phyloP scores from a whole-genome alignment of 2,329 filamentous ascomycete species.

The Reticulascus tulasneorum region DNA sequence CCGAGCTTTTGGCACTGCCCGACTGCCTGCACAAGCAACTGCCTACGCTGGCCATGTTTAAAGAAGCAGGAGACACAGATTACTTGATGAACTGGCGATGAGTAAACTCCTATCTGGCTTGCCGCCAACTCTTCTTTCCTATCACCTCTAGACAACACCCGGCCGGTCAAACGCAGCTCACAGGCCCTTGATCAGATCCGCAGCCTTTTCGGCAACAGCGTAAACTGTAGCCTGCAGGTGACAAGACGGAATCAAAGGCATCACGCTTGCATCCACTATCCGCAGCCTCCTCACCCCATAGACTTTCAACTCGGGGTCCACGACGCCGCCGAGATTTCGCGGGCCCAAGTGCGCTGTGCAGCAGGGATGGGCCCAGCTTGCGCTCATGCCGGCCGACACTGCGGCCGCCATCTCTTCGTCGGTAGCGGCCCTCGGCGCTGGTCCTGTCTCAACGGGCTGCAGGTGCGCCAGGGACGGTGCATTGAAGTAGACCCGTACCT shows the following conservation, averaged over 20 bases:
- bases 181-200: slow-evolving; percentile 23
- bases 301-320: slow-evolving; percentile 26
- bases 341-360: slow-evolving; percentile 29
- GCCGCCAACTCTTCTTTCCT: too few relatives aligned
- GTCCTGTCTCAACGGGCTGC: slow-evolving; percentile 11
- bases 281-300: slow-evolving; percentile 28
- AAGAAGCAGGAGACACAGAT: too few relatives aligned
- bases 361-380: slow-evolving; percentile 17
- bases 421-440: slow-evolving; percentile 18
- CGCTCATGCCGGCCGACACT: slow-evolving; percentile 14
- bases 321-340: slow-evolving; percentile 27
- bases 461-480: slow-evolving; percentile 12
- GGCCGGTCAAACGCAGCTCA: too few relatives aligned
- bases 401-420: slow-evolving; percentile 16
- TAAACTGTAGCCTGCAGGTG: slow-evolving; percentile 26
- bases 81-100: too few relatives aligned
- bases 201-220: slow-evolving; percentile 26
- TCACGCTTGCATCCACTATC: slow-evolving; percentile 31
- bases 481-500: slow-evolving; percentile 17
- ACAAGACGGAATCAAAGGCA: slow-evolving; percentile 27
- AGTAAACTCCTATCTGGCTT: too few relatives aligned
- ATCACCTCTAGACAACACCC: too few relatives aligned
- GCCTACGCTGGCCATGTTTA: too few relatives aligned
- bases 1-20: too few relatives aligned
- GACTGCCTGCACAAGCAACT: too few relatives aligned